Evolutionary conservation across 495 filamentous ascomycete species (phyloP).

Genomic region (Penicillium antarcticum): DNA sequence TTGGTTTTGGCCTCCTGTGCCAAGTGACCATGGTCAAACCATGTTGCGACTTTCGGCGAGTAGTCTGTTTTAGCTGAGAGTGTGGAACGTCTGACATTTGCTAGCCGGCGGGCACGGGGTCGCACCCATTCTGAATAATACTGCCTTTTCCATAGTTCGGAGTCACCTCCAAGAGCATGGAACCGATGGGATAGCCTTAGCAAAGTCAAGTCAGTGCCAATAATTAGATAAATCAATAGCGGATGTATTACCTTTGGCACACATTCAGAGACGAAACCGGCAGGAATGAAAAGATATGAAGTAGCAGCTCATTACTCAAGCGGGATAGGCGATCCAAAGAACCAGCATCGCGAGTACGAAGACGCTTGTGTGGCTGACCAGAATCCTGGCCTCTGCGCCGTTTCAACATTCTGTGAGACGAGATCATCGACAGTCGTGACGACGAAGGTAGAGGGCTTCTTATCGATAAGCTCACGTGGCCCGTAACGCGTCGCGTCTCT

Average conservation of each 20-base stretch:
- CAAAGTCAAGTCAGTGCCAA: slow-evolving; percentile 3
- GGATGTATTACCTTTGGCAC: slow-evolving; percentile 56
- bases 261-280: slow-evolving; percentile 63
- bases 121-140: slow-evolving; percentile 90
- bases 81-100: slow-evolving; percentile 54
- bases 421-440: neutral
- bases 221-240: neutral
- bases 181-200: slow-evolving; percentile 74
- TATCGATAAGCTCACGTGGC: slow-evolving; percentile 8
- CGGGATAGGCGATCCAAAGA: slow-evolving; percentile 48
- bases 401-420: slow-evolving; percentile 41
- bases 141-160: slow-evolving; percentile 84
- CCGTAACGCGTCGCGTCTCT: slow-evolving; percentile 5
- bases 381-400: slow-evolving; percentile 25
- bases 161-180: slow-evolving; percentile 70
- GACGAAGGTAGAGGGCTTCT: slow-evolving; percentile 5
- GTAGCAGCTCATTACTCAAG: slow-evolving; percentile 83
- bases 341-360: slow-evolving; percentile 22
- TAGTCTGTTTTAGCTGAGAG: slow-evolving; percentile 51
- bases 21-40: slow-evolving; percentile 72
- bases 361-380: slow-evolving; percentile 26
- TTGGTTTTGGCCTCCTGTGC: slow-evolving; percentile 53
- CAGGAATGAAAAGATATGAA: slow-evolving; percentile 79
- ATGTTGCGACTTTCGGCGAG: slow-evolving; percentile 70
- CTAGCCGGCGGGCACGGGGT: slow-evolving; percentile 74